Base-by-base conservation (phyloP, 2,329 filamentous ascomycete species). In the Chalaropsis thielavioides region DNA sequence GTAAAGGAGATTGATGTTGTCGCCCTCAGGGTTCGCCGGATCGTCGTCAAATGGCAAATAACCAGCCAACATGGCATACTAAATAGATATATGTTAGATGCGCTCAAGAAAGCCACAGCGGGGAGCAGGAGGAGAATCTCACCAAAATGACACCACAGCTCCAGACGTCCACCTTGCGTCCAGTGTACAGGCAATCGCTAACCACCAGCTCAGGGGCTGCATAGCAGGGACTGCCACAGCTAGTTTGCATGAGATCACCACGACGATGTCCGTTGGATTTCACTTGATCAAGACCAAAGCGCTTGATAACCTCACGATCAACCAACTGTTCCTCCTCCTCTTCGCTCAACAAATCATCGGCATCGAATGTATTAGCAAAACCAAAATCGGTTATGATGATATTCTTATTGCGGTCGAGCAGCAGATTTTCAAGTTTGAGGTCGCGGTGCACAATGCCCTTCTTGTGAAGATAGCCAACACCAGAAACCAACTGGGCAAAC, bases 371-470 rank as follows among this genome's bases (percentile, higher is more conserved):
- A 75, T 99, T 99, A 70, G 94, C 94, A 74, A 99, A 99, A 19
- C 94, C 94, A 76, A 99, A 99, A 76, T 99, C 94, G 17, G 94
- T 99, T 73, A 99, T 99, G 76, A 99, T 99, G 72, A 99, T 97
- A 78, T 99, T 99, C 68, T 91, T 88, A 73, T 99, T 96, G 68
- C 92, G 87, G 76, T 99, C 94, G 62, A 99, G 81, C 44, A 99
- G 81, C 71, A 99, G 75, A 72, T 99, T 99, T 76, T 99, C 94
- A 59, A 99, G 81, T 77, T 99, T 99, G 69, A 99, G 77, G 77
- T 99, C 94, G 71, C 94, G 87, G 74, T 99, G 94, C 15, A 99
- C 94, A 70, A 99, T 99, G 68, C 94, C 94, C 77, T 96, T 97
- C 76, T 96, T 96, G 78, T 99, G 94, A 66, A 99, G 79, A 75